phyloP scores from a whole-genome alignment of 2,329 filamentous ascomycete species.

The Penicillium sp. region DNA sequence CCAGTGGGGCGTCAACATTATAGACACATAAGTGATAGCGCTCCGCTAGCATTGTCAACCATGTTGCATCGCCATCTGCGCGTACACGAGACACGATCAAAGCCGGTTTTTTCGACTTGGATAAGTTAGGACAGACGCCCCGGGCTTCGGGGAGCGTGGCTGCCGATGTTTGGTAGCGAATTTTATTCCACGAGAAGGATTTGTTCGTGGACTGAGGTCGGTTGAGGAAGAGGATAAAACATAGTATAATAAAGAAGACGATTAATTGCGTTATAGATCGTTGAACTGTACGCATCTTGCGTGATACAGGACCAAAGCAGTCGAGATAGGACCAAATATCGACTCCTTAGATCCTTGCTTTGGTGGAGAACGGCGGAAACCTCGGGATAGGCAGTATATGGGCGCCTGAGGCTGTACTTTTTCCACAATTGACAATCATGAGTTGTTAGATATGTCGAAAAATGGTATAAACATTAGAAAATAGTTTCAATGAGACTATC shows the following conservation, averaged over 20 bases:
- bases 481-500: no score
- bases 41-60: constrained; percentile 37
- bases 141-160: constrained; percentile 31
- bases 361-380: no score
- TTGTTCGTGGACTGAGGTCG: constrained; percentile 28
- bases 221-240: constrained; percentile 37
- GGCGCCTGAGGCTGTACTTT: no score
- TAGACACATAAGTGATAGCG: constrained; percentile 47
- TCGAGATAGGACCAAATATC: no score
- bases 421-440: no score
- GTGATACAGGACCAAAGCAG: neutral
- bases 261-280: constrained; percentile 33
- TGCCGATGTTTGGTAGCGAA: constrained; percentile 41
- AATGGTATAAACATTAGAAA: no score
- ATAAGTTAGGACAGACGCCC: constrained; percentile 43
- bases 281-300: constrained; percentile 34
- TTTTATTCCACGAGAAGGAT: constrained; percentile 41
- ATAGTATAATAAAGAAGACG: constrained; percentile 32
- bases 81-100: constrained; percentile 42
- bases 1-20: constrained; percentile 33
- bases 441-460: no score
- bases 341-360: no score
- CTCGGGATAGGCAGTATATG: no score
- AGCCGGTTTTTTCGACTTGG: constrained; percentile 38
- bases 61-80: constrained; percentile 40